Conservation (phyloP, 495 filamentous ascomycete genomes). For the Aspergillus diversus region DNA sequence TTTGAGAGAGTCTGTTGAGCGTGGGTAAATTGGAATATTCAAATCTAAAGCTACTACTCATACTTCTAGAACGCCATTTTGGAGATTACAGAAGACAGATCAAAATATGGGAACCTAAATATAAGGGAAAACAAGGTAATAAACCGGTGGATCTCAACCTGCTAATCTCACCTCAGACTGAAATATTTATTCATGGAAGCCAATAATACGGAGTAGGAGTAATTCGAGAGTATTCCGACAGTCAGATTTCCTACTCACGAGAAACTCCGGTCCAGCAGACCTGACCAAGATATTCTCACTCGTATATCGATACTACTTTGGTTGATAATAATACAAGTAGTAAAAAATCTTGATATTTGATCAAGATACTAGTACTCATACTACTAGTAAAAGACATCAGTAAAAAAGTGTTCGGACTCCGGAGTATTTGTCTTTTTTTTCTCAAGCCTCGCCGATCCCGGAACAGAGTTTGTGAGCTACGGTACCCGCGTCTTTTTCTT, state of each 20-base stretch:
- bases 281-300: background rate
- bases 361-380: too few species aligned
- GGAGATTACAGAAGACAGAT: background rate
- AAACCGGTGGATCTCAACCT: too few species aligned
- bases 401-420: background rate
- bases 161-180: too few species aligned
- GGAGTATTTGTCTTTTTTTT: slow-evolving; percentile 2
- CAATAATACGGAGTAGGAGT: too few species aligned
- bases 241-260: background rate
- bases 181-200: background rate
- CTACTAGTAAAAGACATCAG: too few species aligned
- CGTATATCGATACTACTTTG: too few species aligned
- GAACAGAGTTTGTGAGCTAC: background rate
- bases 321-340: background rate
- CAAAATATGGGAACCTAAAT: background rate
- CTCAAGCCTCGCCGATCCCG: slow-evolving; percentile 16
- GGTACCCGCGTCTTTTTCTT: background rate
- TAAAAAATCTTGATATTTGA: background rate
- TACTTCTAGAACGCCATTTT: too few species aligned
- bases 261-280: slow-evolving; percentile 5
- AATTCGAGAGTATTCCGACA: too few species aligned
- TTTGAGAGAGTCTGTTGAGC: too few species aligned
- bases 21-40: too few species aligned
- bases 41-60: too few species aligned
- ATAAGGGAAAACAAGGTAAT: background rate